phyloP scores from a whole-genome alignment of 768 basidiomycete species.

The Agrocybe praecox region DNA sequence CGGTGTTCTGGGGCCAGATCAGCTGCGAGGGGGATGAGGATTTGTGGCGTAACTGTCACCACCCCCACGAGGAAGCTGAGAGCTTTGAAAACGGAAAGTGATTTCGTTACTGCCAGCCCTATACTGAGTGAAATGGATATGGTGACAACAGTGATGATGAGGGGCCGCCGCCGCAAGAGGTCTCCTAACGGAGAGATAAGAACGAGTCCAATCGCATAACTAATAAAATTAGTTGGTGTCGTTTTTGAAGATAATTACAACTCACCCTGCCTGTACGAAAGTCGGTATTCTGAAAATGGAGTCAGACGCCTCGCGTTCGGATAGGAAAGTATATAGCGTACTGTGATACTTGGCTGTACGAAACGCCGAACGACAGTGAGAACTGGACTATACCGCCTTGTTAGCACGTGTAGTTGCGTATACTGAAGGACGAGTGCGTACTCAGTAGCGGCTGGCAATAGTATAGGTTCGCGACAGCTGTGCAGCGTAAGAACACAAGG shows the following conservation, averaged over 20 bases:
- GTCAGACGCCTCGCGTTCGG: not conserved
- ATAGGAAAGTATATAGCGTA: slow-evolving; percentile 10
- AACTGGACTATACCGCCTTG: slow-evolving; percentile 37
- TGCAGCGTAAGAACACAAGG: too few species aligned
- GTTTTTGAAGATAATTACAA: not conserved
- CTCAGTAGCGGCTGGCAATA: slow-evolving; percentile 84
- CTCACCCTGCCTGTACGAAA: slow-evolving; percentile 67
- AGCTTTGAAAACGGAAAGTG: slow-evolving; percentile 60
- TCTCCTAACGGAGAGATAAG: slow-evolving; percentile 85
- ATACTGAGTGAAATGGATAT: slow-evolving; percentile 64
- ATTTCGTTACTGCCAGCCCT: slow-evolving; percentile 66
- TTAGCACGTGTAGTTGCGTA: not conserved
- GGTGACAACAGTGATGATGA: slow-evolving; percentile 61
- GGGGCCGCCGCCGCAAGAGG: slow-evolving; percentile 72
- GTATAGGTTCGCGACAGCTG: slow-evolving; percentile 77
- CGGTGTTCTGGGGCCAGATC: slow-evolving; percentile 79
- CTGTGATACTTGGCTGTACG: slow-evolving; percentile 42
- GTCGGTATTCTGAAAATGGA: slow-evolving; percentile 56
- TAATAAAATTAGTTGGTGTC: slow-evolving; percentile 20
- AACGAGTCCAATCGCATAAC: slow-evolving; percentile 74
- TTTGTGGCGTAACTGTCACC: slow-evolving; percentile 73
- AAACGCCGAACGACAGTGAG: slow-evolving; percentile 36
- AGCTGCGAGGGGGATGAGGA: slow-evolving; percentile 77
- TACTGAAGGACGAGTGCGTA: slow-evolving; percentile 32
- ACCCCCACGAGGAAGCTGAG: slow-evolving; percentile 75